These are phyloP conservation scores for Ascochyta viciae-villosae DNA, from an alignment of 2,329 filamentous ascomycete species.

Conservation along the genomic window DNA sequence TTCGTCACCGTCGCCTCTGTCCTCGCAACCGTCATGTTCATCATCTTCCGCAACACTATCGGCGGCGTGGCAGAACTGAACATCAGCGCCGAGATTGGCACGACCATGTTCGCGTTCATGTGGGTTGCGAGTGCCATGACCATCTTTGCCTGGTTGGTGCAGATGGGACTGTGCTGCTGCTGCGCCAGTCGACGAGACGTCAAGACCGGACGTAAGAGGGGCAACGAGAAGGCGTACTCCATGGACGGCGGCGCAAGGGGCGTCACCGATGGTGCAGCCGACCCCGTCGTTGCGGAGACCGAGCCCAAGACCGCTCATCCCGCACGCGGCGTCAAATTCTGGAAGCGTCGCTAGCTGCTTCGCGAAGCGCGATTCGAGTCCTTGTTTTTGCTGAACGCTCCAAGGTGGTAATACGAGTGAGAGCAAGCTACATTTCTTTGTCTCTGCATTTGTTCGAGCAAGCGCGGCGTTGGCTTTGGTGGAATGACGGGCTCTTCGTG, in stretches of 20 bases:
- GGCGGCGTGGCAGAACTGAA: constrained; percentile 75
- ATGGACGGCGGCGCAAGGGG: constrained; percentile 19
- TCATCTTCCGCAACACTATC: constrained; percentile 81
- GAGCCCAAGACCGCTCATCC: constrained; percentile 9
- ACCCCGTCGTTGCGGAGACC: neutral
- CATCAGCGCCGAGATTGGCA: constrained; percentile 73
- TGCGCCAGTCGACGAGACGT: constrained; percentile 66
- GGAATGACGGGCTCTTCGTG: neutral
- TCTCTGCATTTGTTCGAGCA: constrained; percentile 10
- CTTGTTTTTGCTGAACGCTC: neutral
- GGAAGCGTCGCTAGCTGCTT: constrained; percentile 16
- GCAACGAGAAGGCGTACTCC: constrained; percentile 47
- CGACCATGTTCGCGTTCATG: constrained; percentile 84
- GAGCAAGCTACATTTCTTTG: constrained; percentile 3
- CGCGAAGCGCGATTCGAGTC: neutral
- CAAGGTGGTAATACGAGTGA: constrained; percentile 2
- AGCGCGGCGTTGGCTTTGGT: constrained; percentile 17
- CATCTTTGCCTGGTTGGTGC: constrained; percentile 72
- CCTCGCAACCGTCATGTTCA: constrained; percentile 82
- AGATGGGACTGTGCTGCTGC: constrained; percentile 80
- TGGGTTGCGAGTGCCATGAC: constrained; percentile 78
- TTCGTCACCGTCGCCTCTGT: constrained; percentile 73
- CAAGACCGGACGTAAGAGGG: constrained; percentile 55
- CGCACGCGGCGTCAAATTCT: constrained; percentile 18
- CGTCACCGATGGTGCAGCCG: constrained; percentile 4